Evolutionary conservation across 1,284 basidiomycete genomes (phyloP), one percentile per base, ranked within the genome.

Genomic region (Golubevia sp.): DNA sequence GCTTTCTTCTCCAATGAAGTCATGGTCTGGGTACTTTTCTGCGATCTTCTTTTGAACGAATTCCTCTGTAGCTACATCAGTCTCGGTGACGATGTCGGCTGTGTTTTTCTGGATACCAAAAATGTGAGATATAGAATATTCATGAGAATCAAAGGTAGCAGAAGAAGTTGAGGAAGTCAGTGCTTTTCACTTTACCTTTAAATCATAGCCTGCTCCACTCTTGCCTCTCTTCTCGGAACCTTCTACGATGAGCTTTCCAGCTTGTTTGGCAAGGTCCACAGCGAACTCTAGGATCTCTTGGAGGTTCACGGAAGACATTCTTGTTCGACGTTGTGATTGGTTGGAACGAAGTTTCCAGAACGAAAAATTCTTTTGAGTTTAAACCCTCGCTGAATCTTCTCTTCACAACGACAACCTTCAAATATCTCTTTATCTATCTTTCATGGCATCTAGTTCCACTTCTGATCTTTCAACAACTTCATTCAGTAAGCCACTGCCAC

Each of bases 1-100:
- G 34, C 50, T 59, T 61, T 82, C 79, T 30, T 82, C 79, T 0
- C 79, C 79, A 25, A 82, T 80, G 52, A 82, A 82, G 26, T 63
- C 55, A 57, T 82, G 79, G 7, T 26, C 27, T 0, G 77, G 76
- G 49, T 64, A 82, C 21, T 61, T 56, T 3, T 58, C 54, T 3
- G 61, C 26, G 23, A 82, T 81, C 24, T 61, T 67, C 5, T 61
- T 24, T 55, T 64, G 68, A 13, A 80, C 76, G 5, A 81, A 62
- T 56, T 63, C 66, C 56, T 82, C 79, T 3, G 71, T 72, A 3
- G 66, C 71, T 55, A 77, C 70, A 57, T 82, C 79, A 23, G 38
- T 44, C 38, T 44, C 38, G 18, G 38, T 44, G 11, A 44, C 38
- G 38, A 44, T 44, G 18, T 44, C 38, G 13, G 38, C 38, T 13